Evolutionary conservation across 495 filamentous ascomycete genomes (phyloP), one percentile per base, ranked within the genome.

Genomic region (Aspergillus olivimuriae): DNA sequence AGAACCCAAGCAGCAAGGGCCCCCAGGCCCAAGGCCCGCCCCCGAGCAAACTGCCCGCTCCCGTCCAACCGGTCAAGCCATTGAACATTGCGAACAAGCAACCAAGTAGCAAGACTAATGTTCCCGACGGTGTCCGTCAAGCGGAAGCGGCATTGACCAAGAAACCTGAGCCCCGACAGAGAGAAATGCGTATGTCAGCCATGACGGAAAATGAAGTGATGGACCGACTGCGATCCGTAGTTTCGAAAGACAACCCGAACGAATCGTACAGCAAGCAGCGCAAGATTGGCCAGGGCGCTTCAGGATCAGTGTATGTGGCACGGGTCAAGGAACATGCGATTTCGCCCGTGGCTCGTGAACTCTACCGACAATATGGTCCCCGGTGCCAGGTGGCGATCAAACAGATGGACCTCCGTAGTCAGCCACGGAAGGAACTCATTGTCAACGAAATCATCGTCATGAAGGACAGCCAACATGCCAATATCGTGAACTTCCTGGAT

Each of bases 391-490:
- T 98, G 31, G 92, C 94, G 15, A 97, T 98, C 61, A 98, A 98
- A 66, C 92, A 98, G 70, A 98, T 98, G 92, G 94, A 98, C 69
- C 75, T 98, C 41, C 87, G 89, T 6, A 90, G 94, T 62, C 92
- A 98, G 65, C 92, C 92, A 33, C 76, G 92, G 18, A 98, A 98
- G 78, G 92, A 98, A 72, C 69, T 98, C 55, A 98, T 98, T 58
- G 92, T 98, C 30, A 98, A 98, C 60, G 92, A 98, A 55, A 98
- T 98, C 55, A 87, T 97, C 66, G 92, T 98, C 40, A 98, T 98
- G 92, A 95, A 96, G 70, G 94, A 97, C 66, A 94, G 86, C 71
- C 86, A 89, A 58, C 90, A 97, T 62, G 79, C 86, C 17, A 98
- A 98, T 63, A 97, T 98, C 67, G 92, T 98, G 69, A 98, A 98